These are phyloP conservation scores for Lactifluus echinatus DNA, from an alignment of 768 basidiomycete species.

Conservation along the genomic window DNA sequence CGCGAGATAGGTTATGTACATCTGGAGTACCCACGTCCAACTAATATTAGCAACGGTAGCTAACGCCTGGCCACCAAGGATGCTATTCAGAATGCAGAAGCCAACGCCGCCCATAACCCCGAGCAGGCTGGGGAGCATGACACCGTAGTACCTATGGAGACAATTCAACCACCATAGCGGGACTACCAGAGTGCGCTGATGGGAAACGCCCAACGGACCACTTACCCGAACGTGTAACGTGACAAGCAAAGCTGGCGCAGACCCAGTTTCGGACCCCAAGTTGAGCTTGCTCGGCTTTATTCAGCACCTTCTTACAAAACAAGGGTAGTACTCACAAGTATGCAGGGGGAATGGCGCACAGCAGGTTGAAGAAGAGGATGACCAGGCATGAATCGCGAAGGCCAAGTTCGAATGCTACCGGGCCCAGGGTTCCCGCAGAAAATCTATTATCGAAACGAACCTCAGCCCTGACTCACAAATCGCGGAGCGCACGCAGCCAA, in stretches of 20 bases:
- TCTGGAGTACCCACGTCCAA: slow-evolving; percentile 35
- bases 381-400: slow-evolving; percentile 38
- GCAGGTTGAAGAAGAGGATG: slow-evolving; percentile 40
- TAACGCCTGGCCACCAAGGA: slow-evolving; percentile 55
- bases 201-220: slow-evolving; percentile 23
- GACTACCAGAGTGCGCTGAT: neutral
- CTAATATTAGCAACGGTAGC: slow-evolving; percentile 43
- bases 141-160: slow-evolving; percentile 45
- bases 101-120: slow-evolving; percentile 46
- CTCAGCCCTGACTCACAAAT: neutral
- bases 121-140: slow-evolving; percentile 37
- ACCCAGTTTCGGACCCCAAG: slow-evolving; percentile 74
- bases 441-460: slow-evolving; percentile 27
- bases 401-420: slow-evolving; percentile 35
- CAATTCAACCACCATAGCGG: neutral
- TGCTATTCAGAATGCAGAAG: slow-evolving; percentile 50
- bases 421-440: slow-evolving; percentile 40
- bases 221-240: slow-evolving; percentile 47
- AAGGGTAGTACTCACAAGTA: slow-evolving; percentile 31
- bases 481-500: neutral
- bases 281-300: slow-evolving; percentile 31
- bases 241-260: slow-evolving; percentile 77
- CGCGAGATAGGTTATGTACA: neutral
- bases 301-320: neutral
- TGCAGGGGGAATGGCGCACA: slow-evolving; percentile 35